These are phyloP conservation scores for Pleurotus pulmonarius DNA, from an alignment of 768 basidiomycete genomes.

Conservation along the genomic window DNA sequence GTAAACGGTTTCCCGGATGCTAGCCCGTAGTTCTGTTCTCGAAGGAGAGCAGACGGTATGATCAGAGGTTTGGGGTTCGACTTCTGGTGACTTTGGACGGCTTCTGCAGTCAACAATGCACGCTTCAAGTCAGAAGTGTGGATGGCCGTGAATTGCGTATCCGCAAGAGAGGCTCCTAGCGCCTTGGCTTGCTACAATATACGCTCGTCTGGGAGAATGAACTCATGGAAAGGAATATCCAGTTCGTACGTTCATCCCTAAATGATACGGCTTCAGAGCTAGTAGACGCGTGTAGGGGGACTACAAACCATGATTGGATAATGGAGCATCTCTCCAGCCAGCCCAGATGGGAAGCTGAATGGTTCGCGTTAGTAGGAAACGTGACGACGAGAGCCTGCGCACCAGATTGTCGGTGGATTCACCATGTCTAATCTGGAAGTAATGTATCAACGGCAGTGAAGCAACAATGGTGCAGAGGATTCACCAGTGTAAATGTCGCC, in stretches of 20 bases:
- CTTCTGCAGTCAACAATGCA: constrained; percentile 57
- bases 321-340: constrained; percentile 69
- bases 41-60: constrained; percentile 44
- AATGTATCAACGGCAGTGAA: too few species aligned
- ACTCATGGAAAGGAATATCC: neutral
- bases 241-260: constrained; percentile 52
- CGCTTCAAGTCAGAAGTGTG: constrained; percentile 67
- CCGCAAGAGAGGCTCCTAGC: constrained; percentile 49
- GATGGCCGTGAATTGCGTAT: constrained; percentile 48
- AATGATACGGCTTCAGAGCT: neutral
- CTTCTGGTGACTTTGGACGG: constrained; percentile 26
- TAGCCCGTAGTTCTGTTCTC: constrained; percentile 68
- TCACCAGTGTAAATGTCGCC: constrained; percentile 41
- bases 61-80: constrained; percentile 38
- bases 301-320: constrained; percentile 67
- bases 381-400: constrained; percentile 14
- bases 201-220: neutral
- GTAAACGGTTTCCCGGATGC: constrained; percentile 63
- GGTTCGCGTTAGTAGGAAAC: neutral
- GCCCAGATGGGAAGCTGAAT: constrained; percentile 52
- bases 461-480: constrained; percentile 7
- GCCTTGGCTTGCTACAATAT: constrained; percentile 59
- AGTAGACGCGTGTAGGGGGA: neutral
- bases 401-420: constrained; percentile 78
- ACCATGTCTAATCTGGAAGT: constrained; percentile 62